A percentile compares a stretch with the other conserved stretches of the same genome.
Conservation (phyloP, 2,329 filamentous ascomycete species). For the Thelonectria blattea region DNA sequence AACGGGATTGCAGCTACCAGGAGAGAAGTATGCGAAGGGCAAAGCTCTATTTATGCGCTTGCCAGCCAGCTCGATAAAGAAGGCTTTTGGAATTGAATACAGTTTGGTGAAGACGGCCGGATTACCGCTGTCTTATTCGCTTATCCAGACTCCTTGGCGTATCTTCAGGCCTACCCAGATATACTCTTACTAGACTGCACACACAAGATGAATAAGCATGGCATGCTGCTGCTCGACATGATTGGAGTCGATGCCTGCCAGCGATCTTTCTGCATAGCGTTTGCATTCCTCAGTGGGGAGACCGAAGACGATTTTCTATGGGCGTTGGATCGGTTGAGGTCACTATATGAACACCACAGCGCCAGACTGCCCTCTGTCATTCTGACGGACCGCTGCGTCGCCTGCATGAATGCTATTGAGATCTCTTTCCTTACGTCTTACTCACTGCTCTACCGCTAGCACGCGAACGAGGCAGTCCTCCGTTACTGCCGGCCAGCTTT, state of each 20-base stretch:
- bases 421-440: no score
- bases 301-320: no score
- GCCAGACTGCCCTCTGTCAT: no score
- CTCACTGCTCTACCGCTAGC: no score
- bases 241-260: no score
- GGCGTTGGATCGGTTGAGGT: no score
- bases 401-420: no score
- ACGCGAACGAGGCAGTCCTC: conserved; percentile 10
- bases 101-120: conserved; percentile 20
- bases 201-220: conserved; percentile 11
- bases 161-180: conserved; percentile 27
- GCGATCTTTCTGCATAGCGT: no score
- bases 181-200: conserved; percentile 28
- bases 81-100: conserved; percentile 19
- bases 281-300: no score
- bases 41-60: conserved; percentile 24
- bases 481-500: no score
- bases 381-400: no score
- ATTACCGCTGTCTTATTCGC: conserved; percentile 30
- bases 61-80: conserved; percentile 24
- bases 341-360: no score
- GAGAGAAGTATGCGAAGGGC: conserved; percentile 20
- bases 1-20: background rate
- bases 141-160: conserved; percentile 27
- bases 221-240: background rate